Percentiles rank a stretch among this genome's conserved stretches.
Evolutionary conservation across 805 yeast species (phyloP).

Genomic region (Vanderwaltozyma verrucispora): DNA sequence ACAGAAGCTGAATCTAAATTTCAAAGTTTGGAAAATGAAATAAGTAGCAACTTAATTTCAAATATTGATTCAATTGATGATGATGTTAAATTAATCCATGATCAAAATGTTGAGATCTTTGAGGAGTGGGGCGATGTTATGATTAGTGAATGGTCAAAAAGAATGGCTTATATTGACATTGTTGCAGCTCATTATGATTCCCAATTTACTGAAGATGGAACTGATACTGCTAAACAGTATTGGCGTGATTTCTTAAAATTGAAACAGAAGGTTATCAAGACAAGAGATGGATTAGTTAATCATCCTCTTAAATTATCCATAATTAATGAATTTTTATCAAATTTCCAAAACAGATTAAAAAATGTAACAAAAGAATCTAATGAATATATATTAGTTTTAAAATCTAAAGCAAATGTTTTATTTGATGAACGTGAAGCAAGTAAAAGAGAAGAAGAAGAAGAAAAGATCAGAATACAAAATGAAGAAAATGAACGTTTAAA

Average conservation of each 20-base stretch:
- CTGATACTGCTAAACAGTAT: conserved; percentile 34
- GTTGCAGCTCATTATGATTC: conserved; percentile 15
- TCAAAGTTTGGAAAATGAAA: conserved; percentile 19
- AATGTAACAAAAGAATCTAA: conserved; percentile 49
- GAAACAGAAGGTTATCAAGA: conserved; percentile 43
- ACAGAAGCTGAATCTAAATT: conserved; percentile 9
- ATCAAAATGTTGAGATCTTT: conserved; percentile 48
- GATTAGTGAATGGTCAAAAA: conserved; percentile 52
- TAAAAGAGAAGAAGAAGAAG: conserved; percentile 4
- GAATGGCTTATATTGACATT: conserved; percentile 36
- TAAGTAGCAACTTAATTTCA: conserved; percentile 26
- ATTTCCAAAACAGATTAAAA: conserved; percentile 33
- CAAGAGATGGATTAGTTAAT: conserved; percentile 42
- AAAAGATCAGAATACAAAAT: neutral
- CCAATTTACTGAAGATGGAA: conserved; percentile 21
- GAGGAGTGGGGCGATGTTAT: conserved; percentile 68
- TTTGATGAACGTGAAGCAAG: conserved; percentile 43
- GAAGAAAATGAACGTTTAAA: neutral
- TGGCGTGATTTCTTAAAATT: conserved; percentile 54
- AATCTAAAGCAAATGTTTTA: conserved; percentile 48
- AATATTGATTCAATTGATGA: conserved; percentile 28
- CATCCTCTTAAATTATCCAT: conserved; percentile 6
- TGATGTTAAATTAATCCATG: conserved; percentile 31
- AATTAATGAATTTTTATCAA: conserved; percentile 25
- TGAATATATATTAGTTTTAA: conserved; percentile 44